Evolutionary conservation across 768 basidiomycete species (phyloP), one percentile per base, ranked within the genome.

Genomic region (Rhodotorula babjevae): DNA sequence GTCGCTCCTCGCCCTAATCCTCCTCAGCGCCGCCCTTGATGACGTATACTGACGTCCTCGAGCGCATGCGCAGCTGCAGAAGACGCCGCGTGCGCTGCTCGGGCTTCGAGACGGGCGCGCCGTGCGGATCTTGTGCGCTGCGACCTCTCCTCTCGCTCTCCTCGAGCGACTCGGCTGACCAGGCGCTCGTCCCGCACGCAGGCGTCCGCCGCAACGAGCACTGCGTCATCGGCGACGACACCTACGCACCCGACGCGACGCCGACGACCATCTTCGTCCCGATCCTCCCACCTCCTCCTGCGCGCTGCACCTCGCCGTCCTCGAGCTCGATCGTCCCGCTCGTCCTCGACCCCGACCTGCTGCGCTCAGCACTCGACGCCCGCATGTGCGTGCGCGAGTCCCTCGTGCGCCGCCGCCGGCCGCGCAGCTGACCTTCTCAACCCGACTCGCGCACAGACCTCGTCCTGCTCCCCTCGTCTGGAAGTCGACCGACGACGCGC

Each of bases 391-490:
- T 40, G 23, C 31, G 5, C 11, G 33, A 3, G 18, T 25, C 21
- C 27, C 25, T 40, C 56, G 3, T 8, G 21, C n/a, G 18, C n/a
- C 19, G 21, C 15, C 11, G 5, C 53, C 10, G 42, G 3, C 23
- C 6, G 18, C 44, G 44, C 44, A 7, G 6, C 44, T 46, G 44
- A 46, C 44, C 44, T 46, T 46, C 44, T 12, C 44, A 46, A 46
- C 2, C 3, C 44, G 2, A 46, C 14, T 42, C 49, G 25, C 25
- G 0, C 23, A n/a, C 50, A 67, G 59, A 3, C 66, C 66, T 12
- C 66, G 66, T 2, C 66, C 66, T 6, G 58, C 59, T 27, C 66
- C 66, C 27, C 66, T 67, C 49, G 66, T 52, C 50, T 67, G 66
- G 66, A 52, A 42, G 21, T 2, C 31, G 19, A 27, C 58, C 40